Evolutionary conservation across 768 basidiomycete genomes (phyloP), one percentile per base, ranked within the genome.

Genomic region (Suillus brevipes): DNA sequence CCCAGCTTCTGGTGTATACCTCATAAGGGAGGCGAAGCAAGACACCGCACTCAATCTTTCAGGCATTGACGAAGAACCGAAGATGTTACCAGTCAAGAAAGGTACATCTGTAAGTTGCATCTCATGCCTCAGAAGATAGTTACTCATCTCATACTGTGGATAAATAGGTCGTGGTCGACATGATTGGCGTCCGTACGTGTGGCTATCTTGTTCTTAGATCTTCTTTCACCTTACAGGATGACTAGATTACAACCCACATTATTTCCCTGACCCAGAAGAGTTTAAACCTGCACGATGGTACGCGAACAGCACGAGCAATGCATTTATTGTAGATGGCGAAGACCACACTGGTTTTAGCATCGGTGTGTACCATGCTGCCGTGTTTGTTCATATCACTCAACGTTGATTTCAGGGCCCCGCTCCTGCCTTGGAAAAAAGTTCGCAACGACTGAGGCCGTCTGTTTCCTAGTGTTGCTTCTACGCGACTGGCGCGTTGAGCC

Each of bases 351-450:
- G 69, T 10, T 75, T 73, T 43, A 71, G 72, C 37, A 55, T 70
- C 28, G 72, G 73, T 75, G 55, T 47, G 63, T 64, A 40, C 42
- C 4, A 42, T 6, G 7, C 20, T 63, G 34, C 12, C 18, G 14
- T 47, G 7, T 16, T 20, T 6, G 37, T 37, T 58, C 18, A 25
- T 52, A 16, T 4, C 10, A 43, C 6, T 64, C 42, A n/a, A 13
- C 10, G 55, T 64, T 49, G 68, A 53, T 16, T 65, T 31, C 65
- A 81, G 83, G 84, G 56, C 84, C 85, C 37, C 80, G 85, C 18
- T 69, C 72, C 18, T 89, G 87, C 66, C 73, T 87, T 14, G 87
- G 87, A 6, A 76, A 84, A 36, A 84, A 81, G 65, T 88, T 89
- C 67, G 84, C 87, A 3, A 78, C 79, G 1, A 80, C 78, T 0